Conservation (phyloP, 2,329 filamentous ascomycete genomes). For the Hypocreales sp. region DNA sequence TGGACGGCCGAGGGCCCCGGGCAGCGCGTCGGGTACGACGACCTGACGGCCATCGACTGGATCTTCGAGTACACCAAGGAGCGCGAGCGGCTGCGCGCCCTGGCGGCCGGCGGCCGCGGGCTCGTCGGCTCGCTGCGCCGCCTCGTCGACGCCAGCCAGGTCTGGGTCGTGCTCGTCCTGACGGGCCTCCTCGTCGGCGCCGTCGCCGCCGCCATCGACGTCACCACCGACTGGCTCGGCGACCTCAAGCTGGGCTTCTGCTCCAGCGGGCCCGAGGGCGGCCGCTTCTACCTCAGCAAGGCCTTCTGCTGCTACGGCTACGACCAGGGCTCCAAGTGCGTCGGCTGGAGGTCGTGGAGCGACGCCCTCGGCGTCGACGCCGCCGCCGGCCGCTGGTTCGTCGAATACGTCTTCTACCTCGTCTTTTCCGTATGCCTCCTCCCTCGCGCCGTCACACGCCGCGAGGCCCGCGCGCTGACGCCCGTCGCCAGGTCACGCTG, state of each 20-base stretch:
- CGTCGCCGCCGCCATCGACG: conserved; percentile 77
- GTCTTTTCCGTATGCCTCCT: conserved; percentile 56
- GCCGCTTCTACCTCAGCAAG: conserved; percentile 80
- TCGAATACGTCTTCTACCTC: conserved; percentile 80
- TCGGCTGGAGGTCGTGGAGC: conserved; percentile 80
- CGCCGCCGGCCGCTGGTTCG: conserved; percentile 56
- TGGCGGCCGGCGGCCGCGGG: conserved; percentile 54
- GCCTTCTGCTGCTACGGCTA: conserved; percentile 90
- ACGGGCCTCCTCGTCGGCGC: conserved; percentile 74
- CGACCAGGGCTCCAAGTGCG: conserved; percentile 65
- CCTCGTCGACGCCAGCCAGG: conserved; percentile 71
- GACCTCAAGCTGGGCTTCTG: conserved; percentile 89
- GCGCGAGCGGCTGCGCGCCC: conserved; percentile 66
- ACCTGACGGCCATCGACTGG: conserved; percentile 97
- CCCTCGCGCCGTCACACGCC: too few relatives aligned
- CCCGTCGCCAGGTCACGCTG: conserved; percentile 46
- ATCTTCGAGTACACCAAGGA: conserved; percentile 98
- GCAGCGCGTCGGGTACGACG: conserved; percentile 82
- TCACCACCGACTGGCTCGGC: conserved; percentile 83
- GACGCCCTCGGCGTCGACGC: conserved; percentile 52
- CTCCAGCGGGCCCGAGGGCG: conserved; percentile 56
- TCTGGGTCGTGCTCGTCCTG: conserved; percentile 78
- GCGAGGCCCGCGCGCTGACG: conserved; percentile 6
- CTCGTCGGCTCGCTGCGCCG: conserved; percentile 58
- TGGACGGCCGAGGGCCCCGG: conserved; percentile 88